phyloP scores from a whole-genome alignment of 1,139 yeast genomes.

The Yamadazyma sp. region DNA sequence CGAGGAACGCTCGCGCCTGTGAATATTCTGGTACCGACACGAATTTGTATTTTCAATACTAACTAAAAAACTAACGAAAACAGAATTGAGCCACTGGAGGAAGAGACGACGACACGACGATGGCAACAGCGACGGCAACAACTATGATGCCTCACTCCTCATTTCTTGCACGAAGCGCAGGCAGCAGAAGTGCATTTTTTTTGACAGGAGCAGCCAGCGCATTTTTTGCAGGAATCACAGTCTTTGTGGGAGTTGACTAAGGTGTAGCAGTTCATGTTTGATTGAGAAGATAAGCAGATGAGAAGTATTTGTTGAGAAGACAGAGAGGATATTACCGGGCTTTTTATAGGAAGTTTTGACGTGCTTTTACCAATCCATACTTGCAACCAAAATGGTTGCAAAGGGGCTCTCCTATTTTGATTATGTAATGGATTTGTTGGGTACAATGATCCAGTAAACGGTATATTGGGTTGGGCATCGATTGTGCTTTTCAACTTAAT shows the following conservation, averaged over 20 bases:
- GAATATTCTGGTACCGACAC: not conserved
- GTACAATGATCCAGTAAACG: no score
- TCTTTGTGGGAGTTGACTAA: slow-evolving; percentile 5
- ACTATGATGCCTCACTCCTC: no score
- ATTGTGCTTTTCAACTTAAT: no score
- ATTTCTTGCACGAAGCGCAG: slow-evolving; percentile 3
- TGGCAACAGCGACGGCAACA: no score
- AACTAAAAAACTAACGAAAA: not conserved
- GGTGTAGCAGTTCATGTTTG: slow-evolving; percentile 2
- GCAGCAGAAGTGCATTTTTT: not conserved
- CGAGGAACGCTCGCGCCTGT: not conserved
- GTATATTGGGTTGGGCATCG: no score
- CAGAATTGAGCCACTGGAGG: no score
- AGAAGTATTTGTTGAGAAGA: not conserved
- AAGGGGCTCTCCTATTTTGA: no score
- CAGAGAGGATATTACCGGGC: not conserved
- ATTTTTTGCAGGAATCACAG: slow-evolving; percentile 3
- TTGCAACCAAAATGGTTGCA: no score
- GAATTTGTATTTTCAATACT: not conserved
- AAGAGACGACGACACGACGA: no score
- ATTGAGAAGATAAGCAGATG: not conserved
- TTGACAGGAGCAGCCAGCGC: slow-evolving; percentile 1
- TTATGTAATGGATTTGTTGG: no score
- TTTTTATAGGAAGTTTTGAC: no score
- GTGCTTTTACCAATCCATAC: no score